A percentile compares a stretch with the other conserved stretches of the same genome.
These are phyloP conservation scores for Collybia sordida DNA, from an alignment of 768 basidiomycete genomes.

Conservation along the genomic window DNA sequence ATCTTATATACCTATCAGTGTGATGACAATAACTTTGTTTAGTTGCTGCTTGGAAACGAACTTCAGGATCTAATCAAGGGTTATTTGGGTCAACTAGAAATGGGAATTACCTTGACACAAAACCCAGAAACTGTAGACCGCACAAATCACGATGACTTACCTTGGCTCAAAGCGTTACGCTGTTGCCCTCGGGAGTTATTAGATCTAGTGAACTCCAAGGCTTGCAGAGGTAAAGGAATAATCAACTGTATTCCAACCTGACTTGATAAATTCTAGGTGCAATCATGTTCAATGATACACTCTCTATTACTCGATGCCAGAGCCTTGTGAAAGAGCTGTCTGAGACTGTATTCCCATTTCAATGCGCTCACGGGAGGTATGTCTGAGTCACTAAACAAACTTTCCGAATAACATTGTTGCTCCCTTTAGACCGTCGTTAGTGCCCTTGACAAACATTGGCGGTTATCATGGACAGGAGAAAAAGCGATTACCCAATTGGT, in stretches of 20 bases:
- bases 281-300: constrained; percentile 92
- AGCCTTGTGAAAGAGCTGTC: constrained; percentile 67
- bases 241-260: not conserved
- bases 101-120: constrained; percentile 31
- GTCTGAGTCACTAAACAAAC: constrained; percentile 12
- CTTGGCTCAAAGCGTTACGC: constrained; percentile 73
- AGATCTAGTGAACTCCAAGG: constrained; percentile 90
- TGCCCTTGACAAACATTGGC: constrained; percentile 33
- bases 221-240: constrained; percentile 75
- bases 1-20: constrained; percentile 15
- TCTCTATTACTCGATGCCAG: constrained; percentile 68
- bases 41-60: constrained; percentile 71
- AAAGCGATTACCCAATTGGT: constrained; percentile 8
- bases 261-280: constrained; percentile 58
- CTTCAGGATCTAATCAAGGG: constrained; percentile 75
- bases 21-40: constrained; percentile 4
- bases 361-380: constrained; percentile 94
- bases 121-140: not conserved
- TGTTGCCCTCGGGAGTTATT: constrained; percentile 83
- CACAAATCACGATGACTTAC: constrained; percentile 27
- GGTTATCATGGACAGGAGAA: constrained; percentile 1
- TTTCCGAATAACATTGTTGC: not conserved
- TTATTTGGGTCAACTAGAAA: constrained; percentile 62
- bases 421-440: constrained; percentile 35
- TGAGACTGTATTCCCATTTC: constrained; percentile 81